phyloP scores from a whole-genome alignment of 2,329 filamentous ascomycete genomes.

The Fusarium buharicum region DNA sequence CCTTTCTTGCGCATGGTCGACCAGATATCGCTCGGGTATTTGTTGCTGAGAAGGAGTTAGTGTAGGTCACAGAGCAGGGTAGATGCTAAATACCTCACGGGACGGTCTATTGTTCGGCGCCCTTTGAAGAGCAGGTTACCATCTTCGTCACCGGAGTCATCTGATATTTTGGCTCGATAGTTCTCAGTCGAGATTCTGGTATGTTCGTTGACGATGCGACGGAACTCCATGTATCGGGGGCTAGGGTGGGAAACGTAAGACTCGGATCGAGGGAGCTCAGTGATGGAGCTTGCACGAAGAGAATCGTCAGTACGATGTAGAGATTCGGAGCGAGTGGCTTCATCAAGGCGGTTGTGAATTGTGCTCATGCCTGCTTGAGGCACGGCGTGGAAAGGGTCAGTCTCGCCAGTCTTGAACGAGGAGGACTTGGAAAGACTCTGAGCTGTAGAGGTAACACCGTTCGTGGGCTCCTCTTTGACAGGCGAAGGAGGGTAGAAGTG shows the following conservation, averaged over 20 bases:
- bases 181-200: constrained; percentile 22
- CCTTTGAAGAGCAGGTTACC: constrained; percentile 54
- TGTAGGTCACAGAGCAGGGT: neutral
- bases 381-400: constrained; percentile 35
- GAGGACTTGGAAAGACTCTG: neutral
- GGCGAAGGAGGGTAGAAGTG: constrained; percentile 71
- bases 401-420: constrained; percentile 11
- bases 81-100: constrained; percentile 44
- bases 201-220: constrained; percentile 31
- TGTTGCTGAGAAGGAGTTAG: constrained; percentile 49
- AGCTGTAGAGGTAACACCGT: neutral
- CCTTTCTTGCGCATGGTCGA: constrained; percentile 63
- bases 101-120: constrained; percentile 45
- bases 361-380: constrained; percentile 14
- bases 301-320: constrained; percentile 41
- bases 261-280: constrained; percentile 38
- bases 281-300: constrained; percentile 32
- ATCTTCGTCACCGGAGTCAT: constrained; percentile 48
- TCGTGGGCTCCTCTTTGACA: constrained; percentile 50
- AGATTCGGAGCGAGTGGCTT: constrained; percentile 51
- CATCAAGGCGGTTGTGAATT: constrained; percentile 41
- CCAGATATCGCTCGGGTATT: constrained; percentile 58
- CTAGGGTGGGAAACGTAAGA: constrained; percentile 42
- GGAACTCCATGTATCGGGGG: constrained; percentile 45
- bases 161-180: constrained; percentile 18